These are phyloP conservation scores for Malbranchea cinnamomea DNA, from an alignment of 2,329 filamentous ascomycete genomes.

Conservation along the genomic window DNA sequence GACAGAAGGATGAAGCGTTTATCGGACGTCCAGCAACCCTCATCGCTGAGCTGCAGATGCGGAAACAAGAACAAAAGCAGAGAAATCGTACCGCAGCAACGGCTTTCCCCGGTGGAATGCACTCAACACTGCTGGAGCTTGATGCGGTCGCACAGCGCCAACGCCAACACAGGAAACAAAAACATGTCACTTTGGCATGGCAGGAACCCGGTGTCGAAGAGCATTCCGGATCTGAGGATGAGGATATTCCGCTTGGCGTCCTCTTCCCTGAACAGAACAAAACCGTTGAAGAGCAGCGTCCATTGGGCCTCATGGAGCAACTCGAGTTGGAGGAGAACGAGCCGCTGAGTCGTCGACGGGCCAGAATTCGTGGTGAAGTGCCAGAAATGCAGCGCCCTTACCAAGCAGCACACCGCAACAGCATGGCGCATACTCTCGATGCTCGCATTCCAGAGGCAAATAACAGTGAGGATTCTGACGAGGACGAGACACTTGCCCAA, in stretches of 20 bases:
- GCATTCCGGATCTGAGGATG: conserved; percentile 43
- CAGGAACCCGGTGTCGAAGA: conserved; percentile 40
- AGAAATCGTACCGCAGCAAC: conserved; percentile 56
- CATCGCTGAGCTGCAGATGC: conserved; percentile 77
- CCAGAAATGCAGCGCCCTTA: conserved; percentile 17
- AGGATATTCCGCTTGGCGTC: conserved; percentile 77
- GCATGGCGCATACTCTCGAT: conserved; percentile 20
- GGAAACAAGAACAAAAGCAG: conserved; percentile 75
- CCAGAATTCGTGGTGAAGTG: conserved; percentile 56
- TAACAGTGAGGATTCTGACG: conserved; percentile 16
- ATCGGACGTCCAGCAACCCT: conserved; percentile 74
- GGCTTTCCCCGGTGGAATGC: conserved; percentile 60
- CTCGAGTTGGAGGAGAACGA: conserved; percentile 86
- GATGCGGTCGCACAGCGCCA: conserved; percentile 82
- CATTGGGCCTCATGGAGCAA: conserved; percentile 42
- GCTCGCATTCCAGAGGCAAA: conserved; percentile 13
- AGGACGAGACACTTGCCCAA: conserved; percentile 31
- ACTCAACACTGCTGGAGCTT: conserved; percentile 76
- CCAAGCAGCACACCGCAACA: conserved; percentile 14
- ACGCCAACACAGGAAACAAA: conserved; percentile 55
- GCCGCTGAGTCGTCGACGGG: conserved; percentile 62
- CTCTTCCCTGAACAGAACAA: conserved; percentile 43
- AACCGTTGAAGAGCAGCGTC: conserved; percentile 20
- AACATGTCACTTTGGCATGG: conserved; percentile 80
- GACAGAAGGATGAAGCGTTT: conserved; percentile 32